These are phyloP conservation scores for Monilinia polystroma DNA, from an alignment of 2,329 filamentous ascomycete genomes.

Conservation along the genomic window DNA sequence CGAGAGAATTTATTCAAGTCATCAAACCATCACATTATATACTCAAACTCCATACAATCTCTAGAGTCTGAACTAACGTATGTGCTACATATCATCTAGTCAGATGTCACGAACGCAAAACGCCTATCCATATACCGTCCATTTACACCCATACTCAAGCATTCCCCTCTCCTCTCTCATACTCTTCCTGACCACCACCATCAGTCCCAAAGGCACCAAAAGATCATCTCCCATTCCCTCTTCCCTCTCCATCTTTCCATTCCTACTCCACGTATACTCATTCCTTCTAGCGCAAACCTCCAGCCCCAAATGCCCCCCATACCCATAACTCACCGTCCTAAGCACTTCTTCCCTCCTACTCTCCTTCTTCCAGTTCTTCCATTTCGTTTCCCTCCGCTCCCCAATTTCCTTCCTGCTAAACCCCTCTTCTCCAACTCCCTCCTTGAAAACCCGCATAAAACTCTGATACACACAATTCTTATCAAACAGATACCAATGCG, in stretches of 20 bases:
- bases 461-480: slow-evolving; percentile 13
- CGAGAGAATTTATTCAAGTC: too few relatives aligned
- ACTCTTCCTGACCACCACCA: slow-evolving; percentile 8
- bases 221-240: slow-evolving; percentile 5
- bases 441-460: background rate
- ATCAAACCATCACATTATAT: too few relatives aligned
- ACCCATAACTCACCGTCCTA: slow-evolving; percentile 4
- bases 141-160: background rate
- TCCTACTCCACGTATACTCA: background rate
- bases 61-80: background rate
- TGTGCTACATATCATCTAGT: background rate
- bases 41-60: too few relatives aligned
- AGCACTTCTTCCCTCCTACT: background rate
- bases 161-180: background rate
- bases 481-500: slow-evolving; percentile 1
- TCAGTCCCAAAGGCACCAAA: slow-evolving; percentile 15
- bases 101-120: background rate
- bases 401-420: background rate
- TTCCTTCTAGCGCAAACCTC: slow-evolving; percentile 9
- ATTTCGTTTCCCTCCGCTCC: background rate
- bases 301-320: background rate
- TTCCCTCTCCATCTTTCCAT: background rate
- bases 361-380: background rate
- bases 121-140: background rate
- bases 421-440: background rate